Evolutionary conservation across 352 stramenopile species (phyloP).

Genomic region (Globisporangium parvum): DNA sequence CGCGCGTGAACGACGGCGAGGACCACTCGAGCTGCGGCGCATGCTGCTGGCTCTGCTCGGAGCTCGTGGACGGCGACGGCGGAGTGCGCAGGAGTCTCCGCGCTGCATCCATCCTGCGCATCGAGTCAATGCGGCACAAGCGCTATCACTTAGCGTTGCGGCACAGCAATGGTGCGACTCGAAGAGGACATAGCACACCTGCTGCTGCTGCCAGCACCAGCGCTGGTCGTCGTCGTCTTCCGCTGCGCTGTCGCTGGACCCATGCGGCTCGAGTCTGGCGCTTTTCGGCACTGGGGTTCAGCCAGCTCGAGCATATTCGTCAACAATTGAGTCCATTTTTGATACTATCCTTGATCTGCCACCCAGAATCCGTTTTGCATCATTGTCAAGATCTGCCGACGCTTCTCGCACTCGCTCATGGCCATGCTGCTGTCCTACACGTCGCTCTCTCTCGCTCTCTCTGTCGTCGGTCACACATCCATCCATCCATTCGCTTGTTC

Average conservation of each 20-base stretch:
- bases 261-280: too few relatives aligned
- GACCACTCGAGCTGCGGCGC: conserved; percentile 20
- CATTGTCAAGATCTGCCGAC: too few relatives aligned
- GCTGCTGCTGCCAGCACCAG: background rate
- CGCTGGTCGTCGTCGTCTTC: conserved; percentile 4
- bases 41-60: background rate
- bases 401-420: too few relatives aligned
- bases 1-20: conserved; percentile 30
- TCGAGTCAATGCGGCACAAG: background rate
- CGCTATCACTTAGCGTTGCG: background rate
- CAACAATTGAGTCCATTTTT: too few relatives aligned
- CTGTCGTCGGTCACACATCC: background rate
- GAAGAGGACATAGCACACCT: background rate
- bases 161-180: too few relatives aligned
- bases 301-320: conserved; percentile 5
- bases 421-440: too few relatives aligned
- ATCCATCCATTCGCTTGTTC: too few relatives aligned
- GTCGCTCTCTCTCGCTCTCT: too few relatives aligned
- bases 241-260: conserved; percentile 8
- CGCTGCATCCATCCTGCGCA: conserved; percentile 23
- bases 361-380: too few relatives aligned
- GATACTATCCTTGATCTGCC: too few relatives aligned
- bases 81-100: conserved; percentile 21
- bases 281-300: conserved; percentile 1
- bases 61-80: conserved; percentile 9